Percentiles rank a stretch among this genome's conserved stretches.
phyloP scores from a whole-genome alignment of 805 yeast species.

The Pichia deserticola region DNA sequence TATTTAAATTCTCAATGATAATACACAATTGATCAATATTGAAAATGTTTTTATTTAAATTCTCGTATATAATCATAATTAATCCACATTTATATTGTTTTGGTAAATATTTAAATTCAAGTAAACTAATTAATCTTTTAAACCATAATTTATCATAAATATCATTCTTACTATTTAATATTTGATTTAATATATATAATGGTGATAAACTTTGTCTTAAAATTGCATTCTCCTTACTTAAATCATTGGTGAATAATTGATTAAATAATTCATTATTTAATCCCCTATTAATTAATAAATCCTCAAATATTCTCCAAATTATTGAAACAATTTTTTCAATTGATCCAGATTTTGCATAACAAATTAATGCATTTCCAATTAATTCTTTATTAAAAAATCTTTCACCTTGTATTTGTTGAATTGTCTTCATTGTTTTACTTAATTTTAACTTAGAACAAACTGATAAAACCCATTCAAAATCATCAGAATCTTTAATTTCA shows the following conservation, averaged over 20 bases:
- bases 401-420: slow-evolving; percentile 48
- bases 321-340: slow-evolving; percentile 41
- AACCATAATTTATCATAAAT: slow-evolving; percentile 21
- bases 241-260: background rate
- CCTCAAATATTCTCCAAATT: slow-evolving; percentile 60
- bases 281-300: slow-evolving; percentile 42
- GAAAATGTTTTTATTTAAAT: slow-evolving; percentile 14
- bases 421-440: slow-evolving; percentile 46
- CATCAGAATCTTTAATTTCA: slow-evolving; percentile 61
- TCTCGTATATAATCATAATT: slow-evolving; percentile 40
- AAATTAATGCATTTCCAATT: slow-evolving; percentile 53
- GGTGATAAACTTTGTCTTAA: slow-evolving; percentile 67
- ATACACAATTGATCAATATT: slow-evolving; percentile 17
- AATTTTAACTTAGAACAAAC: slow-evolving; percentile 62
- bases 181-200: slow-evolving; percentile 53
- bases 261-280: slow-evolving; percentile 22
- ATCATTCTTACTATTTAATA: slow-evolving; percentile 29
- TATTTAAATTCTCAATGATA: slow-evolving; percentile 21
- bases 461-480: slow-evolving; percentile 70
- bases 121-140: slow-evolving; percentile 30
- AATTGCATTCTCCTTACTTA: slow-evolving; percentile 32
- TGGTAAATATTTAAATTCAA: slow-evolving; percentile 49
- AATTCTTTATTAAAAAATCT: slow-evolving; percentile 20
- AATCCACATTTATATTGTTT: slow-evolving; percentile 41
- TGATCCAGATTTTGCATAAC: slow-evolving; percentile 59